phyloP scores from a whole-genome alignment of 2,329 filamentous ascomycete genomes.

The Blastomyces emzantsi region DNA sequence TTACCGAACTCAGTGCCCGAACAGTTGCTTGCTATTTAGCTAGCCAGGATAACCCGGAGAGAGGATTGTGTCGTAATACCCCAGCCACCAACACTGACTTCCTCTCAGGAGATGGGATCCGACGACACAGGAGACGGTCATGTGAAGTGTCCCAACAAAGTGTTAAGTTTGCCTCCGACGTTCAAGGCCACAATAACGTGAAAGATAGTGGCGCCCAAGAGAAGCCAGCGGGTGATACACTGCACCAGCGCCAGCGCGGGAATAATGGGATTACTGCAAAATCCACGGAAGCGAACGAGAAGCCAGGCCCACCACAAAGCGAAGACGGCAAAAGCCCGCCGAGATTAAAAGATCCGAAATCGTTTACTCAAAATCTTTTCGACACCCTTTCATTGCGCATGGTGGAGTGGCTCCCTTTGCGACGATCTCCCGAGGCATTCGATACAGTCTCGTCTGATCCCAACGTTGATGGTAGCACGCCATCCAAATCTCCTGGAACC shows the following conservation, averaged over 20 bases:
- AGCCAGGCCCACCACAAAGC: conserved; percentile 13
- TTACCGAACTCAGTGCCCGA: conserved; percentile 71
- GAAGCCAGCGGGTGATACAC: background rate
- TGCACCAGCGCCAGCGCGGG: background rate
- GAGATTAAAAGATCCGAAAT: conserved; percentile 47
- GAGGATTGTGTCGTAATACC: conserved; percentile 53
- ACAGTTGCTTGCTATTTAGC: conserved; percentile 73
- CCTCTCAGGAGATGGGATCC: conserved; percentile 3
- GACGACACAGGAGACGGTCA: background rate
- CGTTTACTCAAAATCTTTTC: conserved; percentile 52
- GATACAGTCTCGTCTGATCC: background rate
- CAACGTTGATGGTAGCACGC: background rate
- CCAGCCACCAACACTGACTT: conserved; percentile 15
- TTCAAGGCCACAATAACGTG: background rate
- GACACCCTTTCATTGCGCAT: conserved; percentile 39
- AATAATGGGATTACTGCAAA: background rate
- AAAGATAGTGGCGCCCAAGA: background rate
- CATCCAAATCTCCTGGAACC: background rate
- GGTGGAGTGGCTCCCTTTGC: conserved; percentile 40
- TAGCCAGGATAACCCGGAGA: conserved; percentile 66
- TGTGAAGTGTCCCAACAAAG: background rate
- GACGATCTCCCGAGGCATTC: conserved; percentile 6
- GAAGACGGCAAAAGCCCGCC: conserved; percentile 16
- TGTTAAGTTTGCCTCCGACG: background rate
- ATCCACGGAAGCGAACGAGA: conserved; percentile 5